Base-by-base conservation (phyloP, 1,284 basidiomycete species). In the Rhodotorula sp. region DNA sequence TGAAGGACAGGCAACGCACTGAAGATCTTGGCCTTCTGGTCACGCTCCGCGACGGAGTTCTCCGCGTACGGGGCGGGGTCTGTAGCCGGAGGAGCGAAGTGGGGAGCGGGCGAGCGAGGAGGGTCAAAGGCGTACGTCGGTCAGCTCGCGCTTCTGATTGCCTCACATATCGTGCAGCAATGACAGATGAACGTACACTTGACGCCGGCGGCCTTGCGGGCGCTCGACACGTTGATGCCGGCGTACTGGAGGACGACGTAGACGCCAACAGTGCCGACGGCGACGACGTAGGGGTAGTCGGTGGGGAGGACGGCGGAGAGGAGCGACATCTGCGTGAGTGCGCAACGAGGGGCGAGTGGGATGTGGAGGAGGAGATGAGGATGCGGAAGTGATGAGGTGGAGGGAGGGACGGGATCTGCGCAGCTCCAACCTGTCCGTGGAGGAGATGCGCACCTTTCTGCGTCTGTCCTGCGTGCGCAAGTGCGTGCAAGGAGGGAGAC, bases 11-110 rank as follows among this genome's bases (percentile, higher is more conserved):
- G 41, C 13, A 34, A 46, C 66, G 36, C 9, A 65, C 66, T 74
- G 65, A 73, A 73, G 39, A 34, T 34, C 37, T 54, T 64, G 13
- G 72, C 74, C 46, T 67, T 66, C 29, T 22, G 8, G 32, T 69
- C 63, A 19, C 55, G 29, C 48, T 71, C 64, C 4, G 69, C 72
- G 3, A 56, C 53, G 3, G 68, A 36, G 61, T 69, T 67, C n/a
- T 67, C 66, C 21, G 71, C 71, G 62, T 69, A 69, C 32, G 61
- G 55, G 21, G 71, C 71, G 10, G 71, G 71, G 64, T 72, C 63
- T 64, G 54, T 27, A 9, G 27, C 27, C 7, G 36, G 46, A 27
- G 29, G 34, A 9, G 55, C 25, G 19, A 34, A 19, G 12, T 32
- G 54, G 34, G 2, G 21, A n/a, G 32, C 10, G 32, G 32, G 9